Percentiles rank a stretch among this genome's conserved stretches.
Evolutionary conservation across 306 rosid species (phyloP).

Genomic region (Vachellia collinsii): DNA sequence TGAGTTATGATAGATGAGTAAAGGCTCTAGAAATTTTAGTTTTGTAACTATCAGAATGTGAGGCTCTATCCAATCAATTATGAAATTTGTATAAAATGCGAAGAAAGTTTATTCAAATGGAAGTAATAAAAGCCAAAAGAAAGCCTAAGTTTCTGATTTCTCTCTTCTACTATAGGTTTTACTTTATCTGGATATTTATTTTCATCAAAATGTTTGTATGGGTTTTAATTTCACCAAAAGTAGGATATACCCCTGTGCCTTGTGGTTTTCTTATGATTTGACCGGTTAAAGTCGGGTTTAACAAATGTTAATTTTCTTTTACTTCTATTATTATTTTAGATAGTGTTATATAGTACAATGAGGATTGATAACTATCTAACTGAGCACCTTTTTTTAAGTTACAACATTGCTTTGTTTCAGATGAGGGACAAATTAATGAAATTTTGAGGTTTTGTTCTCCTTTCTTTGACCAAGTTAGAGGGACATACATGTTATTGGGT

Average conservation of each 20-base stretch:
- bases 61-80: neutral
- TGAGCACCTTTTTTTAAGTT: neutral
- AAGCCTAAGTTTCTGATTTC: neutral
- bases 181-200: neutral
- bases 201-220: neutral
- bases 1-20: too few relatives aligned
- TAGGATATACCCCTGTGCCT: neutral
- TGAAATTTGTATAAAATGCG: neutral
- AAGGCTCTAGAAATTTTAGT: constrained; percentile 1
- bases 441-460: neutral
- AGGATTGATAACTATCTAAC: neutral
- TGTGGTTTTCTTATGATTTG: constrained; percentile 19
- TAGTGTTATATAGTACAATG: neutral
- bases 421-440: neutral
- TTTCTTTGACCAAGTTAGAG: neutral
- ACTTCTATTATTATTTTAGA: neutral
- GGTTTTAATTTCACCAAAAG: neutral
- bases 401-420: too few relatives aligned
- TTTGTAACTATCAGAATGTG: constrained; percentile 18
- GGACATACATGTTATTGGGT: neutral
- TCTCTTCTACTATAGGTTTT: neutral
- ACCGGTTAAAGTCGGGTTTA: neutral
- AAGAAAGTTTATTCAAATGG: neutral
- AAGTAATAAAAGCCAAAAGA: neutral
- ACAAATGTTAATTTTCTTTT: neutral